Evolutionary conservation across 371 early-diverging fungal genomes (phyloP).

Genomic region (Furculomyces boomerangus): DNA sequence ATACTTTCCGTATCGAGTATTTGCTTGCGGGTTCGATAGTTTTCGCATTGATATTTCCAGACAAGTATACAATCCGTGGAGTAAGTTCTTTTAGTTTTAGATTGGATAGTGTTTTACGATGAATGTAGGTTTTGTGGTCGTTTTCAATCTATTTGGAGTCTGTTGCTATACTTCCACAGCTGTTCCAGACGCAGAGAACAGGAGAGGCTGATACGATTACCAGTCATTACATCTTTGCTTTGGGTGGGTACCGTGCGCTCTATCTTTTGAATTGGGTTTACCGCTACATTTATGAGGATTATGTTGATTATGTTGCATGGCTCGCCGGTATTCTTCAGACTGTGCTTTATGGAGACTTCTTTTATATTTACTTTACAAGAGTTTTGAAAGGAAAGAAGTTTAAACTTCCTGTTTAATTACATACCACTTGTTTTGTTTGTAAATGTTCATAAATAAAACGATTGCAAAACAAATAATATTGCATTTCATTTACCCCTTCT

Average conservation of each 20-base stretch:
- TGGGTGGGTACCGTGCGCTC: slow-evolving; percentile 91
- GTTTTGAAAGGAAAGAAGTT: slow-evolving; percentile 75
- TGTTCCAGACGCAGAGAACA: slow-evolving; percentile 87
- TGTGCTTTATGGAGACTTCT: slow-evolving; percentile 92
- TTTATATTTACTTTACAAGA: slow-evolving; percentile 83
- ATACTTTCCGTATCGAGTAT: slow-evolving; percentile 82
- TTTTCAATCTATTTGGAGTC: slow-evolving; percentile 95
- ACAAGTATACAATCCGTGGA: slow-evolving; percentile 40
- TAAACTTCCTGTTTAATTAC: slow-evolving; percentile 44
- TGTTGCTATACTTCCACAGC: slow-evolving; percentile 96
- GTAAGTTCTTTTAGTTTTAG: slow-evolving; percentile 19
- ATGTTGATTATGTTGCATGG: slow-evolving; percentile 45
- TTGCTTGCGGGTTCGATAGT: slow-evolving; percentile 48
- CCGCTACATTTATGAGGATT: slow-evolving; percentile 52
- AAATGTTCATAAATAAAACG: neutral
- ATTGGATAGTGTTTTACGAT: neutral
- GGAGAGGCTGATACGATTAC: slow-evolving; percentile 99
- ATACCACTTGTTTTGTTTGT: neutral
- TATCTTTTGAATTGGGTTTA: slow-evolving; percentile 96
- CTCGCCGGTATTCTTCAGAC: slow-evolving; percentile 89
- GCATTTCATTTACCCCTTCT: no score
- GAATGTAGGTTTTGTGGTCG: slow-evolving; percentile 65
- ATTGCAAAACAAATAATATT: no score
- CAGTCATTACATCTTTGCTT: slow-evolving; percentile 90
- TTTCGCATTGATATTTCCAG: slow-evolving; percentile 50